Evolutionary conservation across 2,329 filamentous ascomycete genomes (phyloP), one percentile per base, ranked within the genome.

Genomic region (Thielaviopsis euricoi): DNA sequence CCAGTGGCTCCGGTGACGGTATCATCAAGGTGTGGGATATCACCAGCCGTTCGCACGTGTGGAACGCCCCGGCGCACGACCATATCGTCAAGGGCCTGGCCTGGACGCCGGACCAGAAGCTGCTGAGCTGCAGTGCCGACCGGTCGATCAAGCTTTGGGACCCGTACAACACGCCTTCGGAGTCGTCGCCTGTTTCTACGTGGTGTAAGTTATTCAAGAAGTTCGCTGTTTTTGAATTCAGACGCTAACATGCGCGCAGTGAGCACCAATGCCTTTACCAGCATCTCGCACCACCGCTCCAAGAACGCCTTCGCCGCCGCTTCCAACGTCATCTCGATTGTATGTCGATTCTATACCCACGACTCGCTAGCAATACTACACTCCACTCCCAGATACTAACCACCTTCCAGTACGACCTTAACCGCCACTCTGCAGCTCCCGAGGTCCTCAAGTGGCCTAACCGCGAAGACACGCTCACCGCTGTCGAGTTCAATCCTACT

Each of bases 1-100:
- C 89, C 6, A 91, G 86, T 66, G 89, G 87, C 50, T 89, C 85
- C 64, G 90, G 90, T 62, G 93, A 98, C 70, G 91, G 93, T 63
- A 82, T 96, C 10, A 81, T 98, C 59, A 98, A 98, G 71, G 86
- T 93, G 37, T 95, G 89, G 89, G 85, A 94, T 57, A 62, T 93
- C 65, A 78, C 82, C 10, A 84, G 76, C 61, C 76, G 81, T 58
- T 82, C 86, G 26, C 85, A 93, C 67, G 77, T 85, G 53, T 91
- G 87, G 84, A 78, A 87, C 65, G 79, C 80, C 2, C 82, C 86
- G 62, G 91, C 89, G 23, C 94, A 98, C 68, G 87, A 95, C 65
- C 95, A 95, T 64, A 85, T 96, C 51, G 88, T 97, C 64, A 95
- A 95, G 74, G 87, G 86, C 15, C 77, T 96, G 67, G 86, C 84